Base-by-base conservation (phyloP, 2,329 filamentous ascomycete species). In the Sarocladium strictum region DNA sequence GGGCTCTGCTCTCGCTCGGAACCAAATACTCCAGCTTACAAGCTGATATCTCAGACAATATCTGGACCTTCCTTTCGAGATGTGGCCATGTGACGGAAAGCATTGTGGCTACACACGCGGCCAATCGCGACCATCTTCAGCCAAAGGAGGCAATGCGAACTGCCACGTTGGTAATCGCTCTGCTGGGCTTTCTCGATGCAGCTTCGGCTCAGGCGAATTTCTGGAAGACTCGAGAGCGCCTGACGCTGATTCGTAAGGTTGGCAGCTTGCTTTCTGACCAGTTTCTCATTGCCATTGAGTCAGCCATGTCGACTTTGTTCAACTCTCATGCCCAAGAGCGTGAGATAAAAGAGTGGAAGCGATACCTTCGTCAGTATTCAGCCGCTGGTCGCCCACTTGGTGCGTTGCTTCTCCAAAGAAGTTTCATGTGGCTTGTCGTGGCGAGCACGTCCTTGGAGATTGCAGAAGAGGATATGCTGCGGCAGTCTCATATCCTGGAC, bases 171-270 rank as follows among this genome's bases (percentile, higher is more conserved):
- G 83, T 88, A 6, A 82, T 96, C 49, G 93, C 93, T 0, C 75
- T 99, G n/a, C 72, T 96, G 23, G 95, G 94, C 0, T 97, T 99
- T 65, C 72, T 99, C 53, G 84, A 93, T 64, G 92, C 91, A 21
- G 86, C 87, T 3, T 85, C 91, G 3, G 83, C 84, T 5, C 84
- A 92, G 65, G 83, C 86, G 10, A 81, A 86, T 58, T 93, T 97
- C 62, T 99, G 92, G 90, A 84, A 76, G 56, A 76, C 86, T 1
- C 79, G 83, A 2, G 88, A 94, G 60, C 84, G 91, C 53, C 71
- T 95, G 26, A 77, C 79, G 3, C 71, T 97, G 47, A 81, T 97
- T 15, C 81, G 87, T 57, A 80, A 84, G 49, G 72, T 96, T 32
- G 85, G 85, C 53, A 76, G 79, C 29, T 79, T 96, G 17, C 75